Percentiles rank a stretch among this genome's conserved stretches.
These are phyloP conservation scores for Trichoderma gamsii DNA, from an alignment of 495 filamentous ascomycete genomes.

Conservation along the genomic window DNA sequence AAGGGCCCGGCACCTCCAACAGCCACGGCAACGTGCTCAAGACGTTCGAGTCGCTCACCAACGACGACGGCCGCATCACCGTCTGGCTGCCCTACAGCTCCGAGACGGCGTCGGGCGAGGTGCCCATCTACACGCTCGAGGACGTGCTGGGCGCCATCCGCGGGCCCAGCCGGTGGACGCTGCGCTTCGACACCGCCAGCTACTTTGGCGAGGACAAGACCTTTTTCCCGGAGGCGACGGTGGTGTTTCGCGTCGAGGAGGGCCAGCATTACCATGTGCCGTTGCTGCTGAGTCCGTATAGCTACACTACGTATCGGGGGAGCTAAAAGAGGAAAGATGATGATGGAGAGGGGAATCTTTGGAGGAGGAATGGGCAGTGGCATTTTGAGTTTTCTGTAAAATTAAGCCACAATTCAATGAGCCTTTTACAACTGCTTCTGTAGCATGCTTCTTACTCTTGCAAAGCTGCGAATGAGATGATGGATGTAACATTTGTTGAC, in stretches of 20 bases:
- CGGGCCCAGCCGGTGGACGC: slow-evolving; percentile 52
- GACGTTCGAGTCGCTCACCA: slow-evolving; percentile 60
- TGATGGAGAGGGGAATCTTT: neutral
- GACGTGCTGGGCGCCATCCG: slow-evolving; percentile 39
- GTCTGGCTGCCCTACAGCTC: slow-evolving; percentile 59
- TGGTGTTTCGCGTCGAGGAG: slow-evolving; percentile 70
- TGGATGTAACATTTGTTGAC: no score
- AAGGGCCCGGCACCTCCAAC: slow-evolving; percentile 57
- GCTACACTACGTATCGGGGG: slow-evolving; percentile 90
- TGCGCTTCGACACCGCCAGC: slow-evolving; percentile 68
- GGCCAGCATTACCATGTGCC: slow-evolving; percentile 89
- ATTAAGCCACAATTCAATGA: no score
- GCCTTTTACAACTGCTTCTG: no score
- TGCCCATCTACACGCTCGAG: slow-evolving; percentile 45
- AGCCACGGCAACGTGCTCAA: slow-evolving; percentile 39
- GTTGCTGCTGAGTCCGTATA: slow-evolving; percentile 79
- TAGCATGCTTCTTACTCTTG: no score
- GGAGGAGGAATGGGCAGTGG: neutral
- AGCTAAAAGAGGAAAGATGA: slow-evolving; percentile 32
- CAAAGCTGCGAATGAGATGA: no score
- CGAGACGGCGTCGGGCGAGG: slow-evolving; percentile 40
- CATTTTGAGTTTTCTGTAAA: neutral
- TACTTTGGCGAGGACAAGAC: slow-evolving; percentile 75
- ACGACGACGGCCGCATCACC: slow-evolving; percentile 80
- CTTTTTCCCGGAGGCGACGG: slow-evolving; percentile 88